A percentile compares a stretch with the other conserved stretches of the same genome.
phyloP scores from a whole-genome alignment of 345 rosid species.

The Melaleuca alternifolia region DNA sequence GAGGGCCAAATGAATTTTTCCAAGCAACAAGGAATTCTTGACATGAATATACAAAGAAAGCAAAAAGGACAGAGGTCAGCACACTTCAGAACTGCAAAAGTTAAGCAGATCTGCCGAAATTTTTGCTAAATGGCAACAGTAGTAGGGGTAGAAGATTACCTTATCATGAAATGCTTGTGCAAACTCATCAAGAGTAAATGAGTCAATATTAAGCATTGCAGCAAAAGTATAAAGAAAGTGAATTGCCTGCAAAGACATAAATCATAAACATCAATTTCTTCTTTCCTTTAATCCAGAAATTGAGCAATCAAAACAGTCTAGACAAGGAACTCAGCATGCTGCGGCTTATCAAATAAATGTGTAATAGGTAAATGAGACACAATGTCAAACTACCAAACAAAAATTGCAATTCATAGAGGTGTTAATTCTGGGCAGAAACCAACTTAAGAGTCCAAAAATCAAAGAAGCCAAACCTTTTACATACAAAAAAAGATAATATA shows the following conservation, averaged over 20 bases:
- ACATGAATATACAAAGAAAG: constrained; percentile 3
- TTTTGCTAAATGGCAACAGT: not conserved
- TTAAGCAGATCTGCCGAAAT: not conserved
- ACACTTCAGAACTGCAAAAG: not conserved
- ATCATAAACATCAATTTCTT: not conserved
- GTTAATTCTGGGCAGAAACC: not conserved
- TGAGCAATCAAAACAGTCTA: not conserved
- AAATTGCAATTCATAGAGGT: not conserved
- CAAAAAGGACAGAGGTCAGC: not conserved
- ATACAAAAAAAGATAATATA: not conserved
- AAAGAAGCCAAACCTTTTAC: not conserved
- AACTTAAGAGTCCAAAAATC: not conserved
- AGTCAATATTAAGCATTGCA: constrained; percentile 36
- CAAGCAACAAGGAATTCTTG: constrained; percentile 88
- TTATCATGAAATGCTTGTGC: constrained; percentile 91
- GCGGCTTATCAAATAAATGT: not conserved
- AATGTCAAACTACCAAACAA: not conserved
- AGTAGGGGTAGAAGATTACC: constrained; percentile 29
- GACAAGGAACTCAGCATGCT: not conserved
- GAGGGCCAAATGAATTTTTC: constrained; percentile 78
- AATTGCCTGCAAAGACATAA: constrained; percentile 55
- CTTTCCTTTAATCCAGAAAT: constrained; percentile 4
- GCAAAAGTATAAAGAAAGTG: constrained; percentile 89
- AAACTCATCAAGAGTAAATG: constrained; percentile 86
- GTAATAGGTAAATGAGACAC: not conserved